phyloP scores from a whole-genome alignment of 306 rosid genomes.

The Ziziphus jujuba region DNA sequence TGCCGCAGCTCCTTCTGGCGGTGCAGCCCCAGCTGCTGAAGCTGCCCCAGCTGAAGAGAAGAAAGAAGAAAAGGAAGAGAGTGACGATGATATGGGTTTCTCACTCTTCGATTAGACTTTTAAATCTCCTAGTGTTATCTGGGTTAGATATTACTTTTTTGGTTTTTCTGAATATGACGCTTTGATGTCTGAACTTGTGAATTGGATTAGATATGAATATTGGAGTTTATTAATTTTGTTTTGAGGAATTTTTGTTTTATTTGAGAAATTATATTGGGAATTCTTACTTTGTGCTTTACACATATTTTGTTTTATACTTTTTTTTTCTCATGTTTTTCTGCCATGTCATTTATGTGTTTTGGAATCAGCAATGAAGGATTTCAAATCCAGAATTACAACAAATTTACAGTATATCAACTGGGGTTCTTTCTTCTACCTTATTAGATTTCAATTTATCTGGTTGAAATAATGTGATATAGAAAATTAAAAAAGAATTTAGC shows the following conservation, averaged over 20 bases:
- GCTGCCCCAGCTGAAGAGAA: constrained; percentile 48
- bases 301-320: too few relatives aligned
- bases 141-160: constrained; percentile 12
- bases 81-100: constrained; percentile 79
- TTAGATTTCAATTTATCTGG: too few relatives aligned
- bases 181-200: constrained; percentile 26
- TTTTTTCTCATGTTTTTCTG: too few relatives aligned
- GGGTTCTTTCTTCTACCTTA: too few relatives aligned
- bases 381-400: too few relatives aligned
- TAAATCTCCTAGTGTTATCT: not conserved
- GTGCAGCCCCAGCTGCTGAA: constrained; percentile 50
- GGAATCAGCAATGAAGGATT: too few relatives aligned
- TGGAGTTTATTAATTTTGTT: constrained; percentile 15
- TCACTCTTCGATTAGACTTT: constrained; percentile 76
- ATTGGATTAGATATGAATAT: constrained; percentile 33
- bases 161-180: constrained; percentile 13
- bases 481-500: too few relatives aligned
- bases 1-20: constrained; percentile 55
- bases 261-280: too few relatives aligned
- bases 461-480: too few relatives aligned
- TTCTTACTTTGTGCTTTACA: too few relatives aligned
- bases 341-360: too few relatives aligned
- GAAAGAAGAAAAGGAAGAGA: constrained; percentile 69
- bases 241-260: constrained; percentile 6
- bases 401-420: too few relatives aligned